Evolutionary conservation across 768 basidiomycete genomes (phyloP).

Genomic region (Dacryopinax primogenitus): DNA sequence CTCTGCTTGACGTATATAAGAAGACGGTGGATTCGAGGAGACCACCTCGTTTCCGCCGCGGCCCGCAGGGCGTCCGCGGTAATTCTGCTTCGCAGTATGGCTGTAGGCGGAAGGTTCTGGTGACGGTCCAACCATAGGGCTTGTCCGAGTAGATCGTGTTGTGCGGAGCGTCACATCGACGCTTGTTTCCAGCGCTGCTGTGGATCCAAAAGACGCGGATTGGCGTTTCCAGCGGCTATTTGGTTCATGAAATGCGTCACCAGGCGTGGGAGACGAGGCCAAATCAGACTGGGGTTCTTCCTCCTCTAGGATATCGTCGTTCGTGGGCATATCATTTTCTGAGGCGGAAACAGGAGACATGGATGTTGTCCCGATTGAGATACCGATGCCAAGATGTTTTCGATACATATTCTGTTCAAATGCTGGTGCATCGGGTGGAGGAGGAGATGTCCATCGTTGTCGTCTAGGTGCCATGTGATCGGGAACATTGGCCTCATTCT

Average conservation of each 20-base stretch:
- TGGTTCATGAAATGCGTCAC: not conserved
- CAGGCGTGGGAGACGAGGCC: not conserved
- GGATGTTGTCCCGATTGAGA: constrained; percentile 40
- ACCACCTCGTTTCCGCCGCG: not conserved
- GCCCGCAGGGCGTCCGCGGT: not conserved
- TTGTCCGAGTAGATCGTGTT: not conserved
- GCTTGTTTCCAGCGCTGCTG: not conserved
- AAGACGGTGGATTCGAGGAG: not conserved
- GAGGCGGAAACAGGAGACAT: not conserved
- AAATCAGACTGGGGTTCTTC: not conserved
- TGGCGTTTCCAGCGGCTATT: constrained; percentile 1
- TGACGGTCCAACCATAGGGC: not conserved
- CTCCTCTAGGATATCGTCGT: not conserved
- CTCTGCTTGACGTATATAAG: not conserved
- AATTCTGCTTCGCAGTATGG: not conserved
- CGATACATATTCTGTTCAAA: constrained; percentile 56
- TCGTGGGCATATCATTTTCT: not conserved
- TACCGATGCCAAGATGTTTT: constrained; percentile 47
- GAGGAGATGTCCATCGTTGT: constrained; percentile 73
- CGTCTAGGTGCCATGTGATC: constrained; percentile 74
- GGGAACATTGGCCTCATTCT: constrained; percentile 26
- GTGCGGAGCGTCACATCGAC: not conserved
- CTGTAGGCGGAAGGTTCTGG: not conserved
- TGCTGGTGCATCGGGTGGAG: constrained; percentile 60
- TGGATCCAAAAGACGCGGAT: not conserved